Base-by-base conservation (phyloP, 208 protist genomes). In the Leishmania guyanensis region DNA sequence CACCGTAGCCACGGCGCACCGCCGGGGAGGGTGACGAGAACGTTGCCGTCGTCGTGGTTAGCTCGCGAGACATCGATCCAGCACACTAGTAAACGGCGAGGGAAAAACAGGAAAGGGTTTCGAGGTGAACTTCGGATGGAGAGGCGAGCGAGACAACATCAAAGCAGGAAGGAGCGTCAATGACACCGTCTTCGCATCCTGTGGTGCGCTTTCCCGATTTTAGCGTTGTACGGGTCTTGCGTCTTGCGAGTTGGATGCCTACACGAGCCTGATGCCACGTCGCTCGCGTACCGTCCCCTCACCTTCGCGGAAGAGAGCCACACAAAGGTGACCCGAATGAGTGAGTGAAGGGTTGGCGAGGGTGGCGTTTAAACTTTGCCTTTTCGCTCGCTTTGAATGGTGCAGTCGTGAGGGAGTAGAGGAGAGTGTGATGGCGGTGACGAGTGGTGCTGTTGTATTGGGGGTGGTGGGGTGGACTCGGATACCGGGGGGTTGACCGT, bases 21-120 rank as follows among this genome's bases (percentile, higher is more conserved):
- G n/a, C 29, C 29, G 64, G 58, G 26, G 75, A 54, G n/a, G 68
- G 71, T 9, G 78, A 70, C 50, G 69, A 50, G 48, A 71, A 20
- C 10, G 84, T 72, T 9, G 73, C 48, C 48, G 68, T 62, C 33
- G 16, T 64, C 48, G 68, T 62, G 54, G 51, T 43, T 60, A 77
- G 56, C 29, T 68, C 76, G 43, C 26, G 76, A 3, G 79, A 65
- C 53, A 77, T 77, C 14, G 50, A n/a, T 4, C 5, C 65, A 39
- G 1, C 17, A 66, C 60, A 36, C 60, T 5, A 29, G 60, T 8
- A 39, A 36, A n/a, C 60, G 10, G 60, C 8, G n/a, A 12, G 60
- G 36, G 60, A 3, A 22, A 36, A 14, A 5, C n/a, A 12, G 10
- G 5, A 39, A 66, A n/a, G 5, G 17, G 10, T 2, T 8, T 16